These are phyloP conservation scores for Corynascus novoguineensis DNA, from an alignment of 495 filamentous ascomycete species.

Conservation along the genomic window DNA sequence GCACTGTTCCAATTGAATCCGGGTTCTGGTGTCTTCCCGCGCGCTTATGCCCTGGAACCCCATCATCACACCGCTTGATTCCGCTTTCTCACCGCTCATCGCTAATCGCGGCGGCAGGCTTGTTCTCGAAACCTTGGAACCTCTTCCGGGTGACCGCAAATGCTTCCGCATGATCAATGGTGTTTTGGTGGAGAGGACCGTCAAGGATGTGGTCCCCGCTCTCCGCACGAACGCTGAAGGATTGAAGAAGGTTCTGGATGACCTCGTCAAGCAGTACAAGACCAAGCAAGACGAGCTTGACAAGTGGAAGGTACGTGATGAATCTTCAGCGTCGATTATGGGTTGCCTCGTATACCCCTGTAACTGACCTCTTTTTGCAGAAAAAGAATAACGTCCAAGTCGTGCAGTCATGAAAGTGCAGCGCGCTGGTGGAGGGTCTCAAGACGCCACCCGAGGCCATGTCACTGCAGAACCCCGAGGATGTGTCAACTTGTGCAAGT, in stretches of 20 bases:
- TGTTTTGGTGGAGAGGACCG: conserved; percentile 87
- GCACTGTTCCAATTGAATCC: neutral
- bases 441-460: conserved; percentile 9
- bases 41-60: conserved; percentile 21
- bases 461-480: conserved; percentile 15
- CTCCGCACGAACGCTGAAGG: conserved; percentile 93
- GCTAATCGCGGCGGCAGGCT: conserved; percentile 55
- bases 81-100: conserved; percentile 31
- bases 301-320: conserved; percentile 82
- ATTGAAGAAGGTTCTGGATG: conserved; percentile 91
- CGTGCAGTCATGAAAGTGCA: conserved; percentile 58
- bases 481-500: conserved; percentile 8
- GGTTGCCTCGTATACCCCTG: neutral
- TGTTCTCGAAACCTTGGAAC: conserved; percentile 87
- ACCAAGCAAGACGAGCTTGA: conserved; percentile 90
- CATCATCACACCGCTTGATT: conserved; percentile 35
- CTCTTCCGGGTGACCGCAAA: conserved; percentile 79
- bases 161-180: conserved; percentile 99
- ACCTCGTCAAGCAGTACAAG: conserved; percentile 96
- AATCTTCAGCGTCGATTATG: neutral
- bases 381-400: conserved; percentile 99
- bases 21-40: neutral
- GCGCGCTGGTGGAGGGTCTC: neutral
- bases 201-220: conserved; percentile 83
- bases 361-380: conserved; percentile 45